Base-by-base conservation (phyloP, 1,284 basidiomycete species). In the Anthracocystis setariae region DNA sequence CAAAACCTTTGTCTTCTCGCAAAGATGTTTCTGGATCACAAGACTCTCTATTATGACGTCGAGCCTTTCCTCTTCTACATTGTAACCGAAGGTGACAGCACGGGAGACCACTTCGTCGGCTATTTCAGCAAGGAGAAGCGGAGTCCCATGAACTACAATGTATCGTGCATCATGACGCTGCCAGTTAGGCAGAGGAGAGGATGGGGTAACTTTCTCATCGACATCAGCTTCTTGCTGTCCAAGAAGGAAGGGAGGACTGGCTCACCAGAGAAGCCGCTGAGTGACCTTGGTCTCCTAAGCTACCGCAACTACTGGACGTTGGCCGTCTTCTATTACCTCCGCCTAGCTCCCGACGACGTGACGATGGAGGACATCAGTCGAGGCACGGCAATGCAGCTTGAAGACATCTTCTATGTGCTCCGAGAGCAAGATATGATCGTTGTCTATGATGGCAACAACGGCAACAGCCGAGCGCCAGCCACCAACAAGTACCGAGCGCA, bases 121-220 rank as follows among this genome's bases (percentile, higher is more conserved):
- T 99, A 99, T 84, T 99, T 98, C 83, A 94, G 92, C 84, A 99
- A 99, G 84, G 96, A 99, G 87, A 99, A 99, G 85, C 87, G 92
- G 46, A 95, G 92, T 82, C 90, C 92, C 51, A 93, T 94, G 84
- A 92, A 95, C 81, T 82, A 82, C 74, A 99, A 99, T 84, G 90
- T 99, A 71, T 96, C 93, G 84, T 99, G 96, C 85, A 99, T 99
- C 83, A 97, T 99, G 94, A 98, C 96, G 10, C 85, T 99, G 39
- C 96, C 96, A 0, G 91, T 98, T 38, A 87, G 94, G 71, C 96
- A 98, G 83, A 86, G 96, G 61, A 90, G 92, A 80, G 80, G 96
- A 93, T 81, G 93, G 84, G 96, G 96, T 61, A 93, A 93, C 82
- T 86, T 97, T 39, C 86, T 98, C 44, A 99, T 99, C 84, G 94